These are phyloP conservation scores for Magnaporthiopsis incrustans DNA, from an alignment of 2,329 filamentous ascomycete genomes.

Conservation along the genomic window DNA sequence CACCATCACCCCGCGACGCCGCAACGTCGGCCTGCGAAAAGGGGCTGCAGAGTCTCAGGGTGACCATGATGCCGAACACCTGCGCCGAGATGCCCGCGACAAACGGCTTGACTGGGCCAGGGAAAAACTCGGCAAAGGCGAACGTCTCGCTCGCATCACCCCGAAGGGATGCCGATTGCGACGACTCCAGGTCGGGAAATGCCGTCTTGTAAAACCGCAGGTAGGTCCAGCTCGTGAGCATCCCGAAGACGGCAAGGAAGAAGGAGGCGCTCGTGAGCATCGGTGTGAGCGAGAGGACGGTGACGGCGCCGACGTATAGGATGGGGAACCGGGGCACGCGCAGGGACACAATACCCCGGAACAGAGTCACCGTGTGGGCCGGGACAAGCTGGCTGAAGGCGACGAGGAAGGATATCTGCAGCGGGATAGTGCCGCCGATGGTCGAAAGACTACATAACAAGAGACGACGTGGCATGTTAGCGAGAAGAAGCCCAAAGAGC, in stretches of 20 bases:
- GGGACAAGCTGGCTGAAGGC: constrained; percentile 97
- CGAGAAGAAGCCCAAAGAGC: background rate
- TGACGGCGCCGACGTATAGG: constrained; percentile 66
- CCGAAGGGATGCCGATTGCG: constrained; percentile 55
- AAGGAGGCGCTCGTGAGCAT: constrained; percentile 63
- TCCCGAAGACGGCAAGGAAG: constrained; percentile 71
- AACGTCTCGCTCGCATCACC: constrained; percentile 96
- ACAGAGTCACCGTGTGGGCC: constrained; percentile 91
- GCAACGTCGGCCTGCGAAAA: constrained; percentile 76
- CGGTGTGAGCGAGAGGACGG: constrained; percentile 52
- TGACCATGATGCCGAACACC: constrained; percentile 67
- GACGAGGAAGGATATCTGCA: constrained; percentile 90
- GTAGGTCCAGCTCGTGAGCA: constrained; percentile 89
- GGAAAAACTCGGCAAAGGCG: constrained; percentile 93
- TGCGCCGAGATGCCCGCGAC: constrained; percentile 66
- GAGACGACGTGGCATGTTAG: constrained; percentile 12
- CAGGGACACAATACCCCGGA: constrained; percentile 80
- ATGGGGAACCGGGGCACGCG: constrained; percentile 68
- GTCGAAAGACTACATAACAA: constrained; percentile 59
- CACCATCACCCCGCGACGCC: constrained; percentile 63
- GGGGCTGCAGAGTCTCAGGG: constrained; percentile 71
- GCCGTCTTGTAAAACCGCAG: constrained; percentile 86
- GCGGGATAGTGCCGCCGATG: constrained; percentile 79
- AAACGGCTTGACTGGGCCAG: constrained; percentile 70
- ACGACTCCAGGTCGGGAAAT: constrained; percentile 59